Conservation (phyloP, 139 green algal species). For the Micractinium conductrix region DNA sequence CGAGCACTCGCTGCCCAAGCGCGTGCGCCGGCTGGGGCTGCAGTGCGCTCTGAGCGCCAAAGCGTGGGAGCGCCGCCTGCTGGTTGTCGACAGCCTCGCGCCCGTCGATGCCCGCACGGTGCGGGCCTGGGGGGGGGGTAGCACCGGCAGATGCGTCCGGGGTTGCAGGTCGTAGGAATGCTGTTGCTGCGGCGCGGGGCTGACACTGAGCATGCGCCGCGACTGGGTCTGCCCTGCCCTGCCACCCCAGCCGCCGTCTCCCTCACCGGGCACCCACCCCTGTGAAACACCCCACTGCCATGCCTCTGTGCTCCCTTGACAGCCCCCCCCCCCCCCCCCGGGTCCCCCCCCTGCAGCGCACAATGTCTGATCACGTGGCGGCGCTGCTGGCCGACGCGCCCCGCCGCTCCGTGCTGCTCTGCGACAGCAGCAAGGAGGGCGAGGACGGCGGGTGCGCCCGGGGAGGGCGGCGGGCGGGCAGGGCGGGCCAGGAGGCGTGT, state of each 20-base stretch:
- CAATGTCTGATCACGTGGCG: no score
- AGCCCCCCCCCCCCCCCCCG: no score
- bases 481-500: not conserved
- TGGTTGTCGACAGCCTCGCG: conserved; percentile 77
- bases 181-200: no score
- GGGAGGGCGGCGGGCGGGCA: not conserved
- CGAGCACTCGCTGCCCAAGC: conserved; percentile 74
- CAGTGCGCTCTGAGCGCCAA: conserved; percentile 88
- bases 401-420: conserved; percentile 59
- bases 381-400: conserved; percentile 54
- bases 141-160: no score
- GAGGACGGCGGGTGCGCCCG: conserved; percentile 16
- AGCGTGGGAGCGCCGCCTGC: conserved; percentile 73
- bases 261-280: no score
- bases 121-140: not conserved
- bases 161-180: no score
- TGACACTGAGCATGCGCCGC: no score
- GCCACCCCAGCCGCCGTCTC: no score
- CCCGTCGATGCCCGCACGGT: conserved; percentile 57
- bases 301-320: no score
- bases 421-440: conserved; percentile 45
- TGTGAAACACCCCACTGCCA: no score
- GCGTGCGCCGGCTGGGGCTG: conserved; percentile 83
- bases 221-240: no score
- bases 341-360: no score